Percentiles rank a stretch among this genome's conserved stretches.
phyloP scores from a whole-genome alignment of 2,329 filamentous ascomycete species.

The Cercospora sesami region DNA sequence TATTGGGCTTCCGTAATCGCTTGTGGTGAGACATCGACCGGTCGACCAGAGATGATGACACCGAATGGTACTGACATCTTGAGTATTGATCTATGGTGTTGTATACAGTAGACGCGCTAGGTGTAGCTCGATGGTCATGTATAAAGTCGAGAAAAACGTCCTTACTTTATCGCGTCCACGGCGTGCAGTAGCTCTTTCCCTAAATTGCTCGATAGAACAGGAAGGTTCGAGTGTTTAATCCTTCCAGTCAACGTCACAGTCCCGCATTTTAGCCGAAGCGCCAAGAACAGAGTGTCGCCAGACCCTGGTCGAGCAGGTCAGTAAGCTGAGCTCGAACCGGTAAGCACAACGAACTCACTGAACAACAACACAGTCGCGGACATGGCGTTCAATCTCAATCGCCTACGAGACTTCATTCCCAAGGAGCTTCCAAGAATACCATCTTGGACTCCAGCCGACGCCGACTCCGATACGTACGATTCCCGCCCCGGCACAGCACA shows the following conservation, averaged over 20 bases:
- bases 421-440: slow-evolving; percentile 36
- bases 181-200: not conserved
- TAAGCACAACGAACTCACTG: not conserved
- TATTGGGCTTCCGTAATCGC: slow-evolving; percentile 61
- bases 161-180: not conserved
- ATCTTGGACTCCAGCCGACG: slow-evolving; percentile 30
- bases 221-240: slow-evolving; percentile 6
- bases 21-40: slow-evolving; percentile 59
- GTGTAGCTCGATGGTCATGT: not conserved
- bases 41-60: slow-evolving; percentile 61
- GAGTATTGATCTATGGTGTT: not conserved
- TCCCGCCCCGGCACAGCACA: slow-evolving; percentile 21
- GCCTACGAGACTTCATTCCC: slow-evolving; percentile 36
- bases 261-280: slow-evolving; percentile 3
- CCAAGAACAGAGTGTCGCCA: slow-evolving; percentile 2
- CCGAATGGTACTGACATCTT: slow-evolving; percentile 54
- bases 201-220: not conserved
- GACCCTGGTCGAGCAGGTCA: slow-evolving; percentile 7
- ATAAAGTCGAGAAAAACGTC: not conserved
- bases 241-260: not conserved
- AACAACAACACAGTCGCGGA: not conserved
- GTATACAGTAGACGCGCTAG: not conserved
- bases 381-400: slow-evolving; percentile 37
- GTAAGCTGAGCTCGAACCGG: slow-evolving; percentile 1
- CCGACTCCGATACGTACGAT: slow-evolving; percentile 23